phyloP scores from a whole-genome alignment of 441 rosid genomes.

The Populus hybrid region DNA sequence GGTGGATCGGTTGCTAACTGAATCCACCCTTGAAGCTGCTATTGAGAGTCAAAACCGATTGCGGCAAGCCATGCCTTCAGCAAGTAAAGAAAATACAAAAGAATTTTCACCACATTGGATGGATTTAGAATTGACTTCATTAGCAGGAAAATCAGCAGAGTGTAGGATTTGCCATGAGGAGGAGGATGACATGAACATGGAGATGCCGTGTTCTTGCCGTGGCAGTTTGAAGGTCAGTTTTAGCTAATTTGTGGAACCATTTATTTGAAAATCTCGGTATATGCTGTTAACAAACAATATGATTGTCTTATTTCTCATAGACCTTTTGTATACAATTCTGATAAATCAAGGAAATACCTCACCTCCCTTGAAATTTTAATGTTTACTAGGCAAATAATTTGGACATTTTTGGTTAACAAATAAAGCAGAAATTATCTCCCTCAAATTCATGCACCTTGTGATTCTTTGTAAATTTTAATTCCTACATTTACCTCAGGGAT shows the following conservation, averaged over 20 bases:
- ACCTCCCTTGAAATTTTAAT: neutral
- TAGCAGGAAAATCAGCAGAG: constrained; percentile 39
- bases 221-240: constrained; percentile 79
- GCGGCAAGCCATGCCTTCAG: constrained; percentile 21
- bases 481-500: neutral
- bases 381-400: neutral
- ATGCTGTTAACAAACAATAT: neutral
- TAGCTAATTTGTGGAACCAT: constrained; percentile 2
- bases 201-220: constrained; percentile 72
- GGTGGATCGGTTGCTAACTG: constrained; percentile 48
- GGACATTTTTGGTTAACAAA: neutral
- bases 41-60: constrained; percentile 24
- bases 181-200: constrained; percentile 68
- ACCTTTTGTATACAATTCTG: neutral
- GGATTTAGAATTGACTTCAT: constrained; percentile 31
- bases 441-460: neutral
- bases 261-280: neutral
- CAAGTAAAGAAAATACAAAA: constrained; percentile 18
- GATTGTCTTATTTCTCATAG: neutral
- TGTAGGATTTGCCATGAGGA: constrained; percentile 95
- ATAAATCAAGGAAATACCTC: neutral
- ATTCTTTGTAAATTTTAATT: neutral
- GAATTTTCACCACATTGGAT: constrained; percentile 27
- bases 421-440: neutral
- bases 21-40: constrained; percentile 50